Base-by-base conservation (phyloP, 2,329 filamentous ascomycete species). In the Tolypocladium ovalisporum region DNA sequence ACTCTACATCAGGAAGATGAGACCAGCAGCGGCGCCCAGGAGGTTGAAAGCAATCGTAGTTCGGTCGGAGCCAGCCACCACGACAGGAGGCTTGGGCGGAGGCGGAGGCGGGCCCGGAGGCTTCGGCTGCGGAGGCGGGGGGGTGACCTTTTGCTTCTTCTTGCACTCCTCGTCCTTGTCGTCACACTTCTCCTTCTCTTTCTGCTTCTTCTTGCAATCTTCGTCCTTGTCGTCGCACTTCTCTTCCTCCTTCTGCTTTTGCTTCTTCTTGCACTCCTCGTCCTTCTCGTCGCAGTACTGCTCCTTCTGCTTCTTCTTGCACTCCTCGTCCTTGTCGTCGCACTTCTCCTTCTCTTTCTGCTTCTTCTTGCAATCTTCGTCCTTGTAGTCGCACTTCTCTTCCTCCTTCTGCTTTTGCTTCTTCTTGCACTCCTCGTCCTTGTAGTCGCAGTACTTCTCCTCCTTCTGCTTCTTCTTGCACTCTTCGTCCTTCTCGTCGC, bases 1-100 rank as follows among this genome's bases (percentile, higher is more conserved):
- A n/a, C 19, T 59, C 62, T 64, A 66, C 57, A 67, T 56, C 52
- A 66, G 47, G 42, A 67, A 57, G 36, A 59, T 56, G 44, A 66
- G 54, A 55, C 61, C 64, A 13, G 60, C 64, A 29, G 63, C 57
- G 36, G 62, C 63, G 36, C 62, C 63, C n/a, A 66, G 35, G 27
- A 67, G 27, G 37, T 62, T 63, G 59, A 59, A 55, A 19, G 60
- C 61, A 32, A 57, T 56, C 4, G 58, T 57, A 24, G 55, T 56
- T 56, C 58, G 59, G 58, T 58, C 60, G 37, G 63, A 61, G 54
- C 63, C 64, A 29, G 55, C 63, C n/a, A 63, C 58, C 34, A 54
- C 47, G 35, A 57, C 54, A 6, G 42, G 47, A 8, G 47, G 32
- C 32, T 5, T 9, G 32, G 5, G 5, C 32, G 32, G 32, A 34